Percentiles rank a stretch among this genome's conserved stretches.
phyloP scores from a whole-genome alignment of 352 stramenopile genomes.

The Globisporangium polare region DNA sequence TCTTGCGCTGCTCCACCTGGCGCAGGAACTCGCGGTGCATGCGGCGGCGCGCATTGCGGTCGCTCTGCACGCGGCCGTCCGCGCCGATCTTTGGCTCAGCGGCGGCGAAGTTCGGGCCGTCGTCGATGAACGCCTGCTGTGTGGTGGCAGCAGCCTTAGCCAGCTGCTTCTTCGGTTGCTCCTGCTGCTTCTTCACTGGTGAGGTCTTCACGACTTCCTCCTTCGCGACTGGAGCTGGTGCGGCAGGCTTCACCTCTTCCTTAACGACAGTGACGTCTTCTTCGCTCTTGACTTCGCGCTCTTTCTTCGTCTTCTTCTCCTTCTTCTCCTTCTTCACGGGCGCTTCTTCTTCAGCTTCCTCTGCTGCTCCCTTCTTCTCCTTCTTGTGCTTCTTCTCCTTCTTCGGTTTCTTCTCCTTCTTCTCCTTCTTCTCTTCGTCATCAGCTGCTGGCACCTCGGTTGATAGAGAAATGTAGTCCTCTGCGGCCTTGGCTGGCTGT shows the following conservation, averaged over 20 bases:
- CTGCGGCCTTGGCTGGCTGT: conserved; percentile 1
- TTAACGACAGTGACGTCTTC: conserved; percentile 16
- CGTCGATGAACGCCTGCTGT: conserved; percentile 9
- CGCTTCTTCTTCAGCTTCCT: conserved; percentile 9
- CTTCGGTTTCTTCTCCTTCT: conserved; percentile 26
- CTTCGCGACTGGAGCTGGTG: not conserved
- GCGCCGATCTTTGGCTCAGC: conserved; percentile 15
- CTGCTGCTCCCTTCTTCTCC: conserved; percentile 17
- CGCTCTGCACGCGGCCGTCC: conserved; percentile 53
- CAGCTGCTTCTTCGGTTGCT: conserved; percentile 6
- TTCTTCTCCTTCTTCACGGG: conserved; percentile 19
- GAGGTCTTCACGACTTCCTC: not conserved
- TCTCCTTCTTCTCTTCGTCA: conserved; percentile 12
- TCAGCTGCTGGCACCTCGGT: not conserved
- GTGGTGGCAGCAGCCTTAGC: conserved; percentile 1
- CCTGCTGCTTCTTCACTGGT: conserved; percentile 1
- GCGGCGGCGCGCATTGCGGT: conserved; percentile 73
- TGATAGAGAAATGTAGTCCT: conserved; percentile 18
- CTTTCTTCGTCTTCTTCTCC: conserved; percentile 21
- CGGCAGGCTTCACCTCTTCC: conserved; percentile 1
- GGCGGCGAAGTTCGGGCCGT: conserved; percentile 9
- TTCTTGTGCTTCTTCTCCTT: conserved; percentile 21
- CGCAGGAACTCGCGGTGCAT: conserved; percentile 75
- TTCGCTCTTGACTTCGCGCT: conserved; percentile 11
- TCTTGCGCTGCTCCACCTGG: conserved; percentile 62